Evolutionary conservation across 176 grass and related monocot species (phyloP).

Genomic region (Oryza longistaminata): DNA sequence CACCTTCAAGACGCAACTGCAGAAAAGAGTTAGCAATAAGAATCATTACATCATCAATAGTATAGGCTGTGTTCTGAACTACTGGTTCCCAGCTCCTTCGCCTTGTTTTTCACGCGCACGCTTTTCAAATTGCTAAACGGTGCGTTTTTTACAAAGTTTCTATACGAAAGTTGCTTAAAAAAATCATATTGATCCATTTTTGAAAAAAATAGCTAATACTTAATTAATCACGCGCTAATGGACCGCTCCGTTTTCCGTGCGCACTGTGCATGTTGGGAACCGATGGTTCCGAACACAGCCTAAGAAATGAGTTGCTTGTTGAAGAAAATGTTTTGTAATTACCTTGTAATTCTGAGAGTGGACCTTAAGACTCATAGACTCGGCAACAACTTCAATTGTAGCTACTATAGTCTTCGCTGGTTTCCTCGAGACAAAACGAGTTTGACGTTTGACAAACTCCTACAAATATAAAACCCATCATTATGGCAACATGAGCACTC

Average conservation of each 20-base stretch:
- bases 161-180: too few species aligned
- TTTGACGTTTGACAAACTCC: constrained; percentile 92
- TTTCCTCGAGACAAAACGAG: constrained; percentile 89
- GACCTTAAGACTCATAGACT: constrained; percentile 85
- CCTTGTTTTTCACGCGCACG: too few species aligned
- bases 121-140: too few species aligned
- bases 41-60: constrained; percentile 1
- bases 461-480: constrained; percentile 37
- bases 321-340: constrained; percentile 35
- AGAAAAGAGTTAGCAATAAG: constrained; percentile 16
- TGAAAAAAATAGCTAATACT: too few species aligned
- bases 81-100: too few species aligned
- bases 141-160: too few species aligned
- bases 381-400: constrained; percentile 67
- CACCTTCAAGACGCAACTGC: constrained; percentile 86
- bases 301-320: constrained; percentile 16
- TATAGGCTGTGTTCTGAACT: too few species aligned
- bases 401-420: constrained; percentile 70
- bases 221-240: too few species aligned
- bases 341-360: constrained; percentile 97
- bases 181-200: too few species aligned
- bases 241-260: too few species aligned
- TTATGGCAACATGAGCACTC: background rate
- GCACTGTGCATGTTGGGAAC: too few species aligned
- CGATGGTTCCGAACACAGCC: too few species aligned